Evolutionary conservation across 257 asterid genomes (phyloP), one percentile per base, ranked within the genome.

Genomic region (Scutellaria minor): DNA sequence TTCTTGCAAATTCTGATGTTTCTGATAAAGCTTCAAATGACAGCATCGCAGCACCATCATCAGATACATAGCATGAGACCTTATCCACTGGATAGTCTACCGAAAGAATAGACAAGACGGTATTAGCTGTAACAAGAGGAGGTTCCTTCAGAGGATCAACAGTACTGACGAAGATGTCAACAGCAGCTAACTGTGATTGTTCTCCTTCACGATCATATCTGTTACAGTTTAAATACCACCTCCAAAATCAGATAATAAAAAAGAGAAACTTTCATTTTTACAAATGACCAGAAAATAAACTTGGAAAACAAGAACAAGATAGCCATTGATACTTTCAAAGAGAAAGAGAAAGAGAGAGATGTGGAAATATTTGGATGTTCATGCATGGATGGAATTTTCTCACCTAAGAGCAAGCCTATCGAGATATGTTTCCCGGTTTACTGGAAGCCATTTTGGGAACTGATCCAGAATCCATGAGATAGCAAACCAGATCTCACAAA

Each of bases 401-500:
- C 72, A 88, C 95, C 97, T 85, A 74, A 88, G 83, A 20, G 97
- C 67, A 66, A 90, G 95, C 85, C 97, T 82, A 64, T 90, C 97
- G 57, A 90, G 95, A 82, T 90, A 90, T 53, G 97, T 90, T 79
- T 90, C 97, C 14, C 95, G 91, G 77, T 88, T 90, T 48, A 88
- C 75, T 8, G 96, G 96, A 78, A 86, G 90, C 96, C 96, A 90
- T 78, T 90, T 90, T 4, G 96, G 96, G 69, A 90, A 90, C 90
- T 90, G 97, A 86, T 88, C 97, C 81, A 90, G 78, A 83, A 90
- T 88, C 97, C 97, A 90, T 0, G 97, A 90, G 40, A 88, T 31
- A 47, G 97, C 97, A 73, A 90, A 90, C 97, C 97, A 90, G 79
- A 90, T 85, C 84, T 90, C 97, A 64, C 97, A 90, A 62, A 90